Evolutionary conservation across 495 filamentous ascomycete species (phyloP).

Genomic region (Penicillium salamii): DNA sequence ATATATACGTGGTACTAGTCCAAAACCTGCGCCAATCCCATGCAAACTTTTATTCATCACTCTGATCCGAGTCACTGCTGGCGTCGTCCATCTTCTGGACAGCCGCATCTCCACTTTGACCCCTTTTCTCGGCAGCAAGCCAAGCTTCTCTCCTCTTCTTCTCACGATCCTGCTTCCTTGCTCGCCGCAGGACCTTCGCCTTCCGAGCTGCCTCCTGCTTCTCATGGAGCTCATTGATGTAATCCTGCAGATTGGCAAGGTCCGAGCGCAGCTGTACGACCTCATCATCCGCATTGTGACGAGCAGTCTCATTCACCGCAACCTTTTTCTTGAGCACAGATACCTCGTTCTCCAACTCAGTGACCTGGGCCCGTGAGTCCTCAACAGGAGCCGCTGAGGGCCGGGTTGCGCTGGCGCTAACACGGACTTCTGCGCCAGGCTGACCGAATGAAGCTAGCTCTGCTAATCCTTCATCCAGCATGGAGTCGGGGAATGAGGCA

Average conservation of each 20-base stretch:
- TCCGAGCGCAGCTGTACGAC: slow-evolving; percentile 38
- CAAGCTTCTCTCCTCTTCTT: slow-evolving; percentile 39
- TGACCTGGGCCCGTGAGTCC: slow-evolving; percentile 28
- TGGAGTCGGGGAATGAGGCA: slow-evolving; percentile 47
- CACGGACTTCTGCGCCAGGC: slow-evolving; percentile 13
- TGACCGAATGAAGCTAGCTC: slow-evolving; percentile 45
- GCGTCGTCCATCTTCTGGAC: slow-evolving; percentile 38
- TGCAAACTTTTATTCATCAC: slow-evolving; percentile 28
- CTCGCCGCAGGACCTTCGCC: slow-evolving; percentile 35
- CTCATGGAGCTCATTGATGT: slow-evolving; percentile 40
- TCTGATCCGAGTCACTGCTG: slow-evolving; percentile 37
- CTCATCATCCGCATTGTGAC: slow-evolving; percentile 35
- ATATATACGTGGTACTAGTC: slow-evolving; percentile 4
- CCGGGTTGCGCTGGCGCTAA: slow-evolving; percentile 8
- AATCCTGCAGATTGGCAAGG: slow-evolving; percentile 37
- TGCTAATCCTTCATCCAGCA: slow-evolving; percentile 55
- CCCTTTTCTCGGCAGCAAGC: slow-evolving; percentile 47
- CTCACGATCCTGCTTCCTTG: slow-evolving; percentile 42
- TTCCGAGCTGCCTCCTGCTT: slow-evolving; percentile 37
- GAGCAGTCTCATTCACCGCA: slow-evolving; percentile 37
- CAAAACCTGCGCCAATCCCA: slow-evolving; percentile 5
- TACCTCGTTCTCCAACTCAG: slow-evolving; percentile 34
- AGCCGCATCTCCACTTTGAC: slow-evolving; percentile 40
- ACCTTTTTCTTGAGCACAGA: slow-evolving; percentile 39
- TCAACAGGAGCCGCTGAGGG: slow-evolving; percentile 9